Evolutionary conservation across 257 asterid genomes (phyloP).

Genomic region (Penstemon davidsonii): DNA sequence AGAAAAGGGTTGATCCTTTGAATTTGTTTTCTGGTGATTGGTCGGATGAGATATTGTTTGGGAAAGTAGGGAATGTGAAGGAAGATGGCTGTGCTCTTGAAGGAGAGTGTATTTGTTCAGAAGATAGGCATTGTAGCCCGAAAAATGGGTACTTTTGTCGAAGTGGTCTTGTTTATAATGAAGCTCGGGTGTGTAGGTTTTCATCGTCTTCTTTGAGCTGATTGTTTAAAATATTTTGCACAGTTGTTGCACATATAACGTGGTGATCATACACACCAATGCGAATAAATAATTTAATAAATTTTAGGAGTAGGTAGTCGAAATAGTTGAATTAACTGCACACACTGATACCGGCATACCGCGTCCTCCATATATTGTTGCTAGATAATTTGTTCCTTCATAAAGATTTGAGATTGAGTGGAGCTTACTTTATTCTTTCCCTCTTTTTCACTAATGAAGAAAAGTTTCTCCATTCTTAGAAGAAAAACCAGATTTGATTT

Average conservation of each 20-base stretch:
- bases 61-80: slow-evolving; percentile 21
- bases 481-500: background rate
- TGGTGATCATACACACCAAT: no score
- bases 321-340: no score
- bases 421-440: slow-evolving; percentile 36
- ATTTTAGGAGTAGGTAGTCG: no score
- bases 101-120: slow-evolving; percentile 67
- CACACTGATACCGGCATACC: no score
- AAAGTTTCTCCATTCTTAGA: slow-evolving; percentile 8
- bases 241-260: no score
- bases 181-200: slow-evolving; percentile 69
- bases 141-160: slow-evolving; percentile 56
- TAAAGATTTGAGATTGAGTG: slow-evolving; percentile 28
- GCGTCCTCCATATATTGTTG: background rate
- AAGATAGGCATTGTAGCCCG: slow-evolving; percentile 81
- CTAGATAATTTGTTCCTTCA: background rate
- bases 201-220: slow-evolving; percentile 26
- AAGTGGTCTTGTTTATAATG: slow-evolving; percentile 55
- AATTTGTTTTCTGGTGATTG: slow-evolving; percentile 56
- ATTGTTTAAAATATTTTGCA: background rate
- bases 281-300: no score
- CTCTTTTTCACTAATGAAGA: slow-evolving; percentile 11
- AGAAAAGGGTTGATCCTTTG: slow-evolving; percentile 48
- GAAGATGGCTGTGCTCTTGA: slow-evolving; percentile 79
- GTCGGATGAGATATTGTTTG: slow-evolving; percentile 55